Percentiles rank a stretch among this genome's conserved stretches.
These are phyloP conservation scores for Thraustochytrium striatum DNA, from an alignment of 352 stramenopile genomes.

Conservation along the genomic window DNA sequence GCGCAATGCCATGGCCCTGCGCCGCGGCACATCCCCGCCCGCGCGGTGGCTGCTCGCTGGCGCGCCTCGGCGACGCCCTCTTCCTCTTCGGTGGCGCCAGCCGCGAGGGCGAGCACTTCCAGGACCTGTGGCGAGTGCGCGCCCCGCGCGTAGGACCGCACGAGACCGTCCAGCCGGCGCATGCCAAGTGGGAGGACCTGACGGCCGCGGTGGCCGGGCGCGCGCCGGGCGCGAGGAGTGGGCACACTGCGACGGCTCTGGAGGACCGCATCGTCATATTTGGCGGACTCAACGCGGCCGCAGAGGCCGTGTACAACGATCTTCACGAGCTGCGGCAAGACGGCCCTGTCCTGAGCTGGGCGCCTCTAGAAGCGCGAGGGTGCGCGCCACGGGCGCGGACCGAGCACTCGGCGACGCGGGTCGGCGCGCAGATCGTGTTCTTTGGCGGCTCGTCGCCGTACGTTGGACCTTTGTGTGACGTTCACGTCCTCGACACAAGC, in stretches of 20 bases:
- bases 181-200: neutral
- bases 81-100: conserved; percentile 26
- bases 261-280: conserved; percentile 15
- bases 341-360: neutral
- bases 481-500: neutral
- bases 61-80: neutral
- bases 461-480: neutral
- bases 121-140: conserved; percentile 1
- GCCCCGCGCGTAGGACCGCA: neutral
- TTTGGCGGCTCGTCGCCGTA: conserved; percentile 22
- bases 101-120: conserved; percentile 1
- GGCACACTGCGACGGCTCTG: conserved; percentile 9
- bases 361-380: neutral
- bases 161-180: neutral
- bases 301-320: conserved; percentile 13
- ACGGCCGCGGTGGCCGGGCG: neutral
- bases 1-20: neutral
- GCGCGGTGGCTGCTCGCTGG: neutral
- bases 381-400: neutral
- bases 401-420: neutral
- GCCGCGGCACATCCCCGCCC: neutral
- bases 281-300: neutral
- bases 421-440: neutral
- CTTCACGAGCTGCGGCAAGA: neutral
- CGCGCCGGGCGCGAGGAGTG: neutral